Base-by-base conservation (phyloP, 805 yeast genomes). In the Candida jianshihensis region DNA sequence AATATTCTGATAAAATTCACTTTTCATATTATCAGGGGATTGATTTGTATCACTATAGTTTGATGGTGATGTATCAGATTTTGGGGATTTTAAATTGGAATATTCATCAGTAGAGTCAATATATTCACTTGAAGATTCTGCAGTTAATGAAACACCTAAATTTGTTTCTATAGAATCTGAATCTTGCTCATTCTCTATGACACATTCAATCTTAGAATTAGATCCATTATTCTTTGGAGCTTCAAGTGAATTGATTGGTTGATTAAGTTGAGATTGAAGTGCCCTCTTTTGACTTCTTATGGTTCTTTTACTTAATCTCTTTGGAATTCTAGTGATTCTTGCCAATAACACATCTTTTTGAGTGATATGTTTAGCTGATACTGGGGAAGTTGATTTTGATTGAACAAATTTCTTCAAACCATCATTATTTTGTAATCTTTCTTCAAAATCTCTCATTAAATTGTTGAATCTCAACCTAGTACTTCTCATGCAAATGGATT, bases 371-470 rank as follows among this genome's bases (percentile, higher is more conserved):
- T 14, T 15, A 14, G 14, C 18, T n/a, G n/a, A n/a, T n/a, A n/a
- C n/a, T n/a, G n/a, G n/a, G n/a, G n/a, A 17, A 17, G 10, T 6
- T 16, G 18, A 7, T 17, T 19, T 18, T 11, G 16, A 6, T 24
- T 15, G 24, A 20, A 31, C 19, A 19, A 30, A 13, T 19, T 12
- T 8, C 16, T 42, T 16, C 4, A 38, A 26, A 24, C 41, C 39
- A 25, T 30, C 22, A n/a, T 41, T 39, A 37, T 43, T 30, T 17
- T 26, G 26, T 10, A 41, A n/a, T 19, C 31, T 29, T n/a, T 19
- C 15, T 12, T 19, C 31, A 19, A 29, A 29, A 29, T 29, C 31
- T 9, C 19, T 18, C 31, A n/a, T 19, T 16, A 29, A 29, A 16
- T 7, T n/a, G 19, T 29, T 29, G 16, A 13, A 29, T 29, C 31